A percentile compares a stretch with the other conserved stretches of the same genome.
Evolutionary conservation across 2,329 filamentous ascomycete species (phyloP).

Genomic region (Gyromitra esculenta): DNA sequence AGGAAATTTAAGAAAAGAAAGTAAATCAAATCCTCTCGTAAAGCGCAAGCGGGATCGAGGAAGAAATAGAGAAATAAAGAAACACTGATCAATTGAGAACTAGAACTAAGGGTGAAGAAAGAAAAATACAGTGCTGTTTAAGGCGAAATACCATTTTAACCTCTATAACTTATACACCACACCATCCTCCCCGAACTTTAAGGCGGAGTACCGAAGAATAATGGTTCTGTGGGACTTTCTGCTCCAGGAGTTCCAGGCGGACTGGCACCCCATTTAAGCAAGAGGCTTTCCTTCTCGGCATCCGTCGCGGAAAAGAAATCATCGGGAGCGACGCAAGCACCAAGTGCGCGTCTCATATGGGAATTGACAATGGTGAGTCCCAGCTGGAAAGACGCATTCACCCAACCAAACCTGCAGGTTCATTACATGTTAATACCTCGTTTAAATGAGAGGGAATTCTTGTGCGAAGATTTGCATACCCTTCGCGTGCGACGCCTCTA

Average conservation of each 20-base stretch:
- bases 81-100: neutral
- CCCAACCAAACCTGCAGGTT: constrained; percentile 85
- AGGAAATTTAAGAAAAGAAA: constrained; percentile 4
- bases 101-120: neutral
- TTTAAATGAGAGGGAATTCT: neutral
- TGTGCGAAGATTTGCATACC: constrained; percentile 69
- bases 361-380: constrained; percentile 87
- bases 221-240: constrained; percentile 27
- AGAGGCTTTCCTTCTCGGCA: constrained; percentile 52
- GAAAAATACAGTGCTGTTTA: constrained; percentile 5
- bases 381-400: constrained; percentile 97
- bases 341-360: constrained; percentile 87
- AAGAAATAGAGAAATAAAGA: neutral
- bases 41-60: neutral
- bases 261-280: constrained; percentile 50
- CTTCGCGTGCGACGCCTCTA: constrained; percentile 94
- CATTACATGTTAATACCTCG: constrained; percentile 19
- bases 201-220: constrained; percentile 41
- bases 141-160: neutral
- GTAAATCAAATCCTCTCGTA: constrained; percentile 6
- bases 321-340: constrained; percentile 86
- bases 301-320: constrained; percentile 76
- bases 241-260: constrained; percentile 39
- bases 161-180: constrained; percentile 15
- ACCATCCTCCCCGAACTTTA: constrained; percentile 1